phyloP scores from a whole-genome alignment of 2,329 filamentous ascomycete genomes.

The Fusarium sp. region DNA sequence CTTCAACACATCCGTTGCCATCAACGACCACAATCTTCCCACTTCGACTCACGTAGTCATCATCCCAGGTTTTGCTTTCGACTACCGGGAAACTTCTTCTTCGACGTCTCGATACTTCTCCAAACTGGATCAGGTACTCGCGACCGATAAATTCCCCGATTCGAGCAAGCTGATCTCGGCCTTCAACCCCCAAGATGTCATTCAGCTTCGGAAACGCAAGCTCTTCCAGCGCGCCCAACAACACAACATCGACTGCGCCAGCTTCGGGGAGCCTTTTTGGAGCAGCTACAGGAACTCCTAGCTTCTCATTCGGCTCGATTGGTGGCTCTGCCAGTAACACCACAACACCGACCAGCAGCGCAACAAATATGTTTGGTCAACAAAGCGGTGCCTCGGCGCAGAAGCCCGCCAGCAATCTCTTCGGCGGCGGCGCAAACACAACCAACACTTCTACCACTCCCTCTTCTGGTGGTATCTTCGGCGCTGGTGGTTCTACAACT shows the following conservation, averaged over 20 bases:
- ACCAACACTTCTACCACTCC: slow-evolving; percentile 33
- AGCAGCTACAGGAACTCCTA: slow-evolving; percentile 43
- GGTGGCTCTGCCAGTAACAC: slow-evolving; percentile 39
- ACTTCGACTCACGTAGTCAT: slow-evolving; percentile 24
- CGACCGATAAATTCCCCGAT: slow-evolving; percentile 25
- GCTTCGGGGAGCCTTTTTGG: slow-evolving; percentile 56
- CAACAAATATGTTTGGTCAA: slow-evolving; percentile 47
- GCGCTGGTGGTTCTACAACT: slow-evolving; percentile 39
- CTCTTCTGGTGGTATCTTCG: slow-evolving; percentile 37
- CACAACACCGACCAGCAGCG: slow-evolving; percentile 43
- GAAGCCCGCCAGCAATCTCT: slow-evolving; percentile 42
- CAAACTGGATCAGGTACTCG: slow-evolving; percentile 1
- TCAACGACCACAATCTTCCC: slow-evolving; percentile 32
- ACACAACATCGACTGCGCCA: slow-evolving; percentile 51
- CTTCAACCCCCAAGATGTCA: slow-evolving; percentile 47
- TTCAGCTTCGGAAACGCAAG: slow-evolving; percentile 52
- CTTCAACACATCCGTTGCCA: slow-evolving; percentile 35
- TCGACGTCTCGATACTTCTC: slow-evolving; percentile 6
- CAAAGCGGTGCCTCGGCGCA: slow-evolving; percentile 41
- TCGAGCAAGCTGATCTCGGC: slow-evolving; percentile 34
- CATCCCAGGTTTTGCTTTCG: slow-evolving; percentile 7
- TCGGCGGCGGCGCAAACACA: slow-evolving; percentile 39
- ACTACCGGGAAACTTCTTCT: neutral
- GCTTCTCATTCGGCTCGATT: slow-evolving; percentile 55
- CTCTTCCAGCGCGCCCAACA: slow-evolving; percentile 47